phyloP scores from a whole-genome alignment of 2,329 filamentous ascomycete genomes.

The Niveomyces coronatus region DNA sequence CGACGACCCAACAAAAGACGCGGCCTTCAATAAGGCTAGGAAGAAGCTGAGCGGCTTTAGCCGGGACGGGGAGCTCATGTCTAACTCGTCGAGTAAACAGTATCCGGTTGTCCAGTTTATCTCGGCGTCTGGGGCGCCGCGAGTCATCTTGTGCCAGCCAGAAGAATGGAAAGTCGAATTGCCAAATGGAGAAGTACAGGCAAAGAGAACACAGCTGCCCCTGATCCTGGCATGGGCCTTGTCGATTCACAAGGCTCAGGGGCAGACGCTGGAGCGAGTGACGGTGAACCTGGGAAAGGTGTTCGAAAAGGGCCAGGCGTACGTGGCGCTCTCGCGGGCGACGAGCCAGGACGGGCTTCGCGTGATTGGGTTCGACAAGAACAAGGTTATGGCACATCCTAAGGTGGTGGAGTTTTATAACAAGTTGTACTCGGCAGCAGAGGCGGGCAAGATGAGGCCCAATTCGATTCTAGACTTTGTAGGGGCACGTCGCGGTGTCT shows the following conservation, averaged over 20 bases:
- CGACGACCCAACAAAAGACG: slow-evolving; percentile 31
- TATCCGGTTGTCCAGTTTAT: slow-evolving; percentile 83
- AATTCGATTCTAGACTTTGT: slow-evolving; percentile 30
- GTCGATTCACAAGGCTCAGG: slow-evolving; percentile 96
- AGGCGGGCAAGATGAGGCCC: slow-evolving; percentile 27
- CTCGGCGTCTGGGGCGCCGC: slow-evolving; percentile 57
- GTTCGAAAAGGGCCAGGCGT: slow-evolving; percentile 96
- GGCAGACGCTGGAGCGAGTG: slow-evolving; percentile 85
- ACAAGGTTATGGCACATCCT: slow-evolving; percentile 89
- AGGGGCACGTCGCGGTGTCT: slow-evolving; percentile 21
- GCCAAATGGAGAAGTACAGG: slow-evolving; percentile 90
- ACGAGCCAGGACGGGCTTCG: slow-evolving; percentile 80
- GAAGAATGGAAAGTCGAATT: slow-evolving; percentile 96
- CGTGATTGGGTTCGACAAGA: slow-evolving; percentile 77
- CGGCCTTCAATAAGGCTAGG: slow-evolving; percentile 36
- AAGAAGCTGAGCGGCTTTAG: slow-evolving; percentile 47
- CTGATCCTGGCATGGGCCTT: slow-evolving; percentile 94
- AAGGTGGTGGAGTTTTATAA: slow-evolving; percentile 79
- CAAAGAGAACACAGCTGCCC: slow-evolving; percentile 71
- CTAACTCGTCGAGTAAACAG: slow-evolving; percentile 36
- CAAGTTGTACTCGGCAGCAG: slow-evolving; percentile 65
- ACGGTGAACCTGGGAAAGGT: slow-evolving; percentile 87
- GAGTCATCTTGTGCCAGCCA: slow-evolving; percentile 62
- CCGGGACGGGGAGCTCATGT: slow-evolving; percentile 30
- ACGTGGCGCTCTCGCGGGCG: slow-evolving; percentile 89